Base-by-base conservation (phyloP, 805 yeast species). In the Ogataea dorogensis region DNA sequence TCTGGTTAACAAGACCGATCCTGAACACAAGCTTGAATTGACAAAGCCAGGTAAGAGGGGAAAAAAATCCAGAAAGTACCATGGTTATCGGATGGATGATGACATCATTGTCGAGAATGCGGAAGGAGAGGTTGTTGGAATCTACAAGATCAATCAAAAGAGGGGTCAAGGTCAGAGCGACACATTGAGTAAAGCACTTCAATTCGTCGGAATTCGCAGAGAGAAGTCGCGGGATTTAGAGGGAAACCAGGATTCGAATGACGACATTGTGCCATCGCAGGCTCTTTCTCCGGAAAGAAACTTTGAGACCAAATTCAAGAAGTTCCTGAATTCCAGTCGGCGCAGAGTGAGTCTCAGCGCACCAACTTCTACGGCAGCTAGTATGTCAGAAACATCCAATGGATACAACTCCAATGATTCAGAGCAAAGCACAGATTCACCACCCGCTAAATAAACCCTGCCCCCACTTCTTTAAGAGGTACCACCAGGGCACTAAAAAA, bases 41-140 rank as follows among this genome's bases (percentile, higher is more conserved):
- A 47, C 44, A 12, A 21, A 17, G 12, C 33, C 24, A 9, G 21
- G 18, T 9, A 40, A 36, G 8, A 25, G 31, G 11, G 21, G 18
- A 9, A 40, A 36, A 6, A 25, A 31, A 17, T 42, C 60, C 5
- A 47, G 44, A 23, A 48, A 65, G 63, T 55, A 79, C 65, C 49
- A 65, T 60, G 98, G 96, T 1, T 91, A 80, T 59, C 84, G 82
- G 59, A 69, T 86, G 25, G 93, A 81, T 54, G 79, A 86, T 51
- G 69, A 79, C 41, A 74, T 93, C 36, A 71, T 87, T 40, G 81
- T 93, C 39, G 98, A 91, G 59, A 85, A 88, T 52, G 86, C 77
- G 28, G 95, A 89, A 9, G 98, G 98, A 46, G 98, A 91, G 50
- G 77, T 93, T 38, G 67, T 93, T 29, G 78, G 96, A 53, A 71